Evolutionary conservation across 2,329 filamentous ascomycete genomes (phyloP).

Genomic region (Geosmithia flava): DNA sequence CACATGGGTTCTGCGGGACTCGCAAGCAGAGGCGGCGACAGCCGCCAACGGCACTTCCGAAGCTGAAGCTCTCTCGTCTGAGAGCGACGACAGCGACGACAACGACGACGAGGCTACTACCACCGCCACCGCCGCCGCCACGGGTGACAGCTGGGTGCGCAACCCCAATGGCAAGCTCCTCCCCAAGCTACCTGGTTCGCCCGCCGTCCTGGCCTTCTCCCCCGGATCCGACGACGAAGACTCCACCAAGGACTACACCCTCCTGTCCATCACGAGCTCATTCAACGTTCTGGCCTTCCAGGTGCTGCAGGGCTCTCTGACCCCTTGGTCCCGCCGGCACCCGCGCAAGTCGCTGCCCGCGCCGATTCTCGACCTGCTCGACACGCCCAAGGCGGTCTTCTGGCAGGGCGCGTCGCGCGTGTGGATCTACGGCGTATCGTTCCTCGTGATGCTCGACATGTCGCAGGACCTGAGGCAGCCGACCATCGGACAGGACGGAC

Average conservation of each 20-base stretch:
- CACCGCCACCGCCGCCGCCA: no score
- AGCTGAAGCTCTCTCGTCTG: conserved; percentile 18
- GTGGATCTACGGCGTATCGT: conserved; percentile 80
- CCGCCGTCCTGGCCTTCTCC: conserved; percentile 58
- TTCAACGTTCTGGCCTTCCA: conserved; percentile 68
- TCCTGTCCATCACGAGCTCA: conserved; percentile 41
- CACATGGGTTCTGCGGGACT: conserved; percentile 60
- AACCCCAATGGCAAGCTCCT: conserved; percentile 60
- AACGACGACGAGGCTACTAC: conserved; percentile 29
- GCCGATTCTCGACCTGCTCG: conserved; percentile 61
- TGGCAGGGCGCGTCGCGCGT: conserved; percentile 64
- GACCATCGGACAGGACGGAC: conserved; percentile 15
- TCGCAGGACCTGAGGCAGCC: conserved; percentile 48
- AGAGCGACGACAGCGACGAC: conserved; percentile 27
- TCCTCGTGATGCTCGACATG: conserved; percentile 88
- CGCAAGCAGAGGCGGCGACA: conserved; percentile 3
- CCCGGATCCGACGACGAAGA: conserved; percentile 24
- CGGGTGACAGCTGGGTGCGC: conserved; percentile 51
- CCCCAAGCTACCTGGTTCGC: conserved; percentile 52
- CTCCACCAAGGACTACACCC: conserved; percentile 31
- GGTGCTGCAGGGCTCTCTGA: conserved; percentile 62
- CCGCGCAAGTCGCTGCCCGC: conserved; percentile 61
- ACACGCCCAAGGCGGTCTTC: conserved; percentile 70
- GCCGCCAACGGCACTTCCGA: conserved; percentile 13
- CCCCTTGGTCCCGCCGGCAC: conserved; percentile 78